Evolutionary conservation across 2,329 filamentous ascomycete species (phyloP), one percentile per base, ranked within the genome.

Genomic region (Xylaria sp.): DNA sequence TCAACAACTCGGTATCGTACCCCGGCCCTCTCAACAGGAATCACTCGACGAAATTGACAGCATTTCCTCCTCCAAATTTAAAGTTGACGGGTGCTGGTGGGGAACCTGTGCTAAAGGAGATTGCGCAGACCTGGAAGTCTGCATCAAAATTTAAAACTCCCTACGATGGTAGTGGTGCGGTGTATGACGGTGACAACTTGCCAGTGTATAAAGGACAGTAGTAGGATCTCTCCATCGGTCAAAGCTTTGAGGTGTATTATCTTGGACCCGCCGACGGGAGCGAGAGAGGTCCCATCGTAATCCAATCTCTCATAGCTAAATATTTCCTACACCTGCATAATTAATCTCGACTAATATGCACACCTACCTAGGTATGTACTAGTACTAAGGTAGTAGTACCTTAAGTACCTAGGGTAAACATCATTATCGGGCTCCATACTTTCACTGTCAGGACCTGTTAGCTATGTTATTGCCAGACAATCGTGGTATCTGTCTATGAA

Each of bases 81-180:
- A 76, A 82, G 62, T 76, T 86, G 5, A 75, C 77, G 4, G 84
- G 84, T 6, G 82, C 84, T 0, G 82, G 83, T 12, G 83, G 82
- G 0, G 69, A 79, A n/a, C 79, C 80, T 0, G 76, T 85, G 1
- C 76, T 82, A 54, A 75, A 79, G 1, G 65, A 41, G 0, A 76
- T 84, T 12, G 75, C 75, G 25, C 56, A 75, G 3, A 66, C 73
- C 8, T 84, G 82, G 82, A 62, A 73, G 28, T 65, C 68, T 3
- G 63, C 72, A 4, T 74, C 71, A 13, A 71, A 71, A 0, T 73
- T 75, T 3, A 67, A 78, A 28, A 84, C 81, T 0, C 84, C 84
- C 0, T 86, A 86, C 68, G 82, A 85, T 73, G 84, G 83, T 0
- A 83, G 78, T 50, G 83, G 84, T 0, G 78, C 74, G 10, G 77